Evolutionary conservation across 345 rosid genomes (phyloP).

Genomic region (Linum usitatissimum): DNA sequence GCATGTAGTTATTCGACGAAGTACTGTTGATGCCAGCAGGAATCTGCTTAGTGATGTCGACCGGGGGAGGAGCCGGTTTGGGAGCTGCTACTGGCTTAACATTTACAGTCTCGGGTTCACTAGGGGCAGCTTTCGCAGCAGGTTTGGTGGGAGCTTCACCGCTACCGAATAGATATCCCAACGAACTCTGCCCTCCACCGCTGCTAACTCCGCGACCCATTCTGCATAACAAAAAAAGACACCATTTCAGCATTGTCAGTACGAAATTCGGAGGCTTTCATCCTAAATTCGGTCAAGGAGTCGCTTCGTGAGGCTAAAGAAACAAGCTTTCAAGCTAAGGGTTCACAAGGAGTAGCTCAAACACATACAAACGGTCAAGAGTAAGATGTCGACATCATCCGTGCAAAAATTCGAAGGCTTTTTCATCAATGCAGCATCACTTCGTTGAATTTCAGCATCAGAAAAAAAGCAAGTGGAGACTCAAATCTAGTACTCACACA

Average conservation of each 20-base stretch:
- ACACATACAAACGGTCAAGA: too few species aligned
- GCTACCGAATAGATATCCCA: slow-evolving; percentile 67
- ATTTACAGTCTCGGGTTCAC: slow-evolving; percentile 21
- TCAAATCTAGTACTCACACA: too few species aligned
- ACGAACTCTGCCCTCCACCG: slow-evolving; percentile 86
- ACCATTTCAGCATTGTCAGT: neutral
- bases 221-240: neutral
- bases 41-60: slow-evolving; percentile 30
- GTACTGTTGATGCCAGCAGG: slow-evolving; percentile 49
- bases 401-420: too few species aligned
- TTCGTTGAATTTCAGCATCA: too few species aligned
- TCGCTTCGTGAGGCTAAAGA: too few species aligned
- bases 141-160: slow-evolving; percentile 48
- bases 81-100: slow-evolving; percentile 15
- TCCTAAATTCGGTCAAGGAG: too few species aligned
- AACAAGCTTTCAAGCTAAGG: too few species aligned
- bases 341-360: too few species aligned
- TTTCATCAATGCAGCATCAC: too few species aligned
- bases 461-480: too few species aligned
- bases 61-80: slow-evolving; percentile 26
- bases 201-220: slow-evolving; percentile 88
- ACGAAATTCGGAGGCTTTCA: too few species aligned
- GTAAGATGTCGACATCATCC: too few species aligned
- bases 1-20: slow-evolving; percentile 53
- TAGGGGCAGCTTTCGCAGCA: slow-evolving; percentile 11